Conservation (phyloP, 2,329 filamentous ascomycete genomes). For the Aurifilum marmelostoma region DNA sequence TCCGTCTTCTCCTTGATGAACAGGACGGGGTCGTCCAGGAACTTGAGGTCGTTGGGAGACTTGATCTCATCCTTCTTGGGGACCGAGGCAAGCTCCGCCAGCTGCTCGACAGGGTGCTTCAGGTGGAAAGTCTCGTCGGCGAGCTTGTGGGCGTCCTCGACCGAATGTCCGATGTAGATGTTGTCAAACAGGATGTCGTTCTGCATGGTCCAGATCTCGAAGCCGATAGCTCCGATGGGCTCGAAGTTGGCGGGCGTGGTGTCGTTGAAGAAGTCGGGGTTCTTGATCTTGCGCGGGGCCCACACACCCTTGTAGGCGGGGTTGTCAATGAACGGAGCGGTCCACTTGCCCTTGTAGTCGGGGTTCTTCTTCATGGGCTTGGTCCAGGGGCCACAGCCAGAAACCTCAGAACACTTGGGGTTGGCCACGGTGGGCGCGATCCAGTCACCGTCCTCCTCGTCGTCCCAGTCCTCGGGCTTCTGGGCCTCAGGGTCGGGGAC, state of each 20-base stretch:
- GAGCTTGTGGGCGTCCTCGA: slow-evolving; percentile 88
- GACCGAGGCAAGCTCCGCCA: slow-evolving; percentile 76
- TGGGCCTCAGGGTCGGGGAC: slow-evolving; percentile 90
- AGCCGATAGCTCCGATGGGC: slow-evolving; percentile 97
- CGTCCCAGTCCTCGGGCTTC: slow-evolving; percentile 99
- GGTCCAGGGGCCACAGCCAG: slow-evolving; percentile 92
- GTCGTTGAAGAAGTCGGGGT: slow-evolving; percentile 96
- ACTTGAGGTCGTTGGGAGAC: slow-evolving; percentile 77
- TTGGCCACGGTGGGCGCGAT: slow-evolving; percentile 86
- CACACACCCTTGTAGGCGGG: slow-evolving; percentile 96
- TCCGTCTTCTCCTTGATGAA: slow-evolving; percentile 93
- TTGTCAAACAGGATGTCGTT: slow-evolving; percentile 99
- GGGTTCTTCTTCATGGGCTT: slow-evolving; percentile 94
- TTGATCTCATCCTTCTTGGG: slow-evolving; percentile 72
- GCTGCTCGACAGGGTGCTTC: slow-evolving; percentile 84
- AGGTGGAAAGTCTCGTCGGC: slow-evolving; percentile 86
- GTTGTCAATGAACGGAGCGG: slow-evolving; percentile 91
- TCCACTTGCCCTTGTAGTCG: slow-evolving; percentile 99
- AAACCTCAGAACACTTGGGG: slow-evolving; percentile 91
- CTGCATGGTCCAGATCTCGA: slow-evolving; percentile 99
- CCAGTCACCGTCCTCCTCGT: slow-evolving; percentile 99
- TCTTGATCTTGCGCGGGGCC: slow-evolving; percentile 94
- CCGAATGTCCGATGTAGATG: slow-evolving; percentile 98
- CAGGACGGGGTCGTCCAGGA: slow-evolving; percentile 85
- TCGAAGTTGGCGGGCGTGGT: slow-evolving; percentile 96